Evolutionary conservation across 106 monocot species (phyloP), one percentile per base, ranked within the genome.

Genomic region (Phalaenopsis equestris): DNA sequence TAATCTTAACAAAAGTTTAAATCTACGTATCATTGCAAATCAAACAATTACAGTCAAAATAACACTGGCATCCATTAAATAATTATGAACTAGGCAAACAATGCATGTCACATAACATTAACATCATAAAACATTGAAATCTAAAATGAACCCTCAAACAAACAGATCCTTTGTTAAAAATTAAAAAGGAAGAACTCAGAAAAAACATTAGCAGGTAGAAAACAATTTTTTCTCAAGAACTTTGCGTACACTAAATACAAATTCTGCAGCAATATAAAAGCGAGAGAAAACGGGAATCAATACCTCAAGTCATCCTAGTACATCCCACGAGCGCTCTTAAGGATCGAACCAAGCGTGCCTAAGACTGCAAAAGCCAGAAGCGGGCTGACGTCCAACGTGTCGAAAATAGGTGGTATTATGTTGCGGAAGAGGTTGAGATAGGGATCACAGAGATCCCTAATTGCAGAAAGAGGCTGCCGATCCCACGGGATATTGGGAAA

Each of bases 401-500:
- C 95, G 43, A 95, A 92, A 11, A 92, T 83, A 1, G 95, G 95
- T 45, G 95, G 92, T 17, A 95, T 90, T 48, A 95, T 89, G 57
- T 90, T 88, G 57, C 95, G 74, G 82, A 92, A 95, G 64, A 95
- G 81, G 48, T 90, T 89, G 73, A 95, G 82, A 73, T 89, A 95
- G 0, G 95, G 95, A 57, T 95, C 95, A 74, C 90, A 89, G 23
- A 95, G 86, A 55, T 95, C 92, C 45, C 95, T 80, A 41, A 95
- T 89, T 24, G 95, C 95, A 4, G 95, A 95, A 11, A 95, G 85
- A 0, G 92, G 95, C 88, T 95, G 95, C 16, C 87, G 81, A 46
- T 95, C 90, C 95, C 95, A 95, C 0, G 92, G 90, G 43, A 95
- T 89, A 83, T 95, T 95, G 43, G 95, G 95, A 81, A 95, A 95